These are phyloP conservation scores for Agrostemma githago DNA, from an alignment of 148 eudicot genomes.

Conservation along the genomic window DNA sequence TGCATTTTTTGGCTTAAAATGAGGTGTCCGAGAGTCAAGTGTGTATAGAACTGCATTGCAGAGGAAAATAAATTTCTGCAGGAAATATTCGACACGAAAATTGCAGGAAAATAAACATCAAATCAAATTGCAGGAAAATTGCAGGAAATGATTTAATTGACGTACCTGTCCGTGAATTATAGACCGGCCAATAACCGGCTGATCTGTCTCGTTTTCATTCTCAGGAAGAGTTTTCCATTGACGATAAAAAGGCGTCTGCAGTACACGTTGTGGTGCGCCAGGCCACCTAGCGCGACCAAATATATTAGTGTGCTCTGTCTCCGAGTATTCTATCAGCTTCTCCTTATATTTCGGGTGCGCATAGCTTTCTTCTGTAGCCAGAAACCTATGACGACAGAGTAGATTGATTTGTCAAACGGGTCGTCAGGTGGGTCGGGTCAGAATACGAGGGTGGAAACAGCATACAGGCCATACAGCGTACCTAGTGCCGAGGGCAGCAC, in stretches of 20 bases:
- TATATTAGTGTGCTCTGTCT: constrained; percentile 68
- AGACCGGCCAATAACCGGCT: constrained; percentile 73
- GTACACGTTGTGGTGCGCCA: constrained; percentile 78
- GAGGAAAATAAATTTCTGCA: too few relatives aligned
- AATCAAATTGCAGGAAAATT: too few relatives aligned
- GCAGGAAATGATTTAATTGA: neutral
- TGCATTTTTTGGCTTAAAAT: too few relatives aligned
- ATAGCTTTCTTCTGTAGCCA: constrained; percentile 79
- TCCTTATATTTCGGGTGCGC: constrained; percentile 85
- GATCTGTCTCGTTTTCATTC: constrained; percentile 56
- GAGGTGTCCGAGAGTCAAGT: too few relatives aligned
- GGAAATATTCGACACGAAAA: too few relatives aligned
- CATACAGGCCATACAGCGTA: too few relatives aligned
- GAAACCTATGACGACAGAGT: constrained; percentile 39
- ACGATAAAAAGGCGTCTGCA: constrained; percentile 63
- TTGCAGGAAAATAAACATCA: too few relatives aligned
- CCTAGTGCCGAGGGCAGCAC: constrained; percentile 87
- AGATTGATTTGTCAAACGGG: too few relatives aligned
- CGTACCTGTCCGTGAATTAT: constrained; percentile 70
- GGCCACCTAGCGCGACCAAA: constrained; percentile 99
- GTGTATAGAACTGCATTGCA: too few relatives aligned
- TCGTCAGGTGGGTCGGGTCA: too few relatives aligned
- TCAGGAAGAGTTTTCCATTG: constrained; percentile 65
- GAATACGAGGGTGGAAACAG: too few relatives aligned
- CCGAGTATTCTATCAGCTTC: constrained; percentile 60